Percentiles rank a stretch among this genome's conserved stretches.
These are phyloP conservation scores for Cinchona pubescens DNA, from an alignment of 257 asterid species.

Conservation along the genomic window DNA sequence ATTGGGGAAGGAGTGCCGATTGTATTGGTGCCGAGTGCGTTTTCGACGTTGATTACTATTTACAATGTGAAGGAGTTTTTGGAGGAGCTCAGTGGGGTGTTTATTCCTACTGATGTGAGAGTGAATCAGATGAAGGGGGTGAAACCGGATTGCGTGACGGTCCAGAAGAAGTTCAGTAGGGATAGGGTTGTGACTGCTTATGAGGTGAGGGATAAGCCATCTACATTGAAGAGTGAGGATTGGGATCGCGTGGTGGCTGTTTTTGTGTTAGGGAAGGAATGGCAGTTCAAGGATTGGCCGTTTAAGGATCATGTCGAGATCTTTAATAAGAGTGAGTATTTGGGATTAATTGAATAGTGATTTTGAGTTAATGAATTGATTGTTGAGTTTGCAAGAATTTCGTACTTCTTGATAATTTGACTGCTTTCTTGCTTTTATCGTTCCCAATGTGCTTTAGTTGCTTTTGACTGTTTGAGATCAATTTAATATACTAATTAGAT, in stretches of 20 bases:
- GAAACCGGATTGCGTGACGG: conserved; percentile 95
- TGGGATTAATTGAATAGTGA: conserved; percentile 7
- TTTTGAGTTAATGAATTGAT: conserved; percentile 7
- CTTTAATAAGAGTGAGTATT: conserved; percentile 86
- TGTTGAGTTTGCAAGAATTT: not conserved
- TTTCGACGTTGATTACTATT: conserved; percentile 82
- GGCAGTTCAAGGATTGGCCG: conserved; percentile 99
- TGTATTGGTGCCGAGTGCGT: conserved; percentile 91
- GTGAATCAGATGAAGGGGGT: conserved; percentile 77
- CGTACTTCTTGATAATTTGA: not conserved
- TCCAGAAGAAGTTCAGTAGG: conserved; percentile 97
- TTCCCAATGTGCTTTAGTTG: not conserved
- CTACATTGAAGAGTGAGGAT: conserved; percentile 79
- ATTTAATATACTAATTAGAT: not conserved
- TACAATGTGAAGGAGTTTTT: conserved; percentile 92
- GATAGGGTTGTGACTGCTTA: conserved; percentile 92
- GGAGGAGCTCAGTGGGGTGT: conserved; percentile 98
- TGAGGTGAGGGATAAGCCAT: conserved; percentile 97
- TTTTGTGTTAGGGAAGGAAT: conserved; percentile 95
- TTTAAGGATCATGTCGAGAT: conserved; percentile 93
- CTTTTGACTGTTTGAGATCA: not conserved
- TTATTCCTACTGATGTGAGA: conserved; percentile 82
- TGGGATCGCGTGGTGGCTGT: conserved; percentile 99
- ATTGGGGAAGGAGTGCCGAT: conserved; percentile 97
- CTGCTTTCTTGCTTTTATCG: not conserved